Conservation (phyloP, 2,329 filamentous ascomycete species). For the Helotiales sp. region DNA sequence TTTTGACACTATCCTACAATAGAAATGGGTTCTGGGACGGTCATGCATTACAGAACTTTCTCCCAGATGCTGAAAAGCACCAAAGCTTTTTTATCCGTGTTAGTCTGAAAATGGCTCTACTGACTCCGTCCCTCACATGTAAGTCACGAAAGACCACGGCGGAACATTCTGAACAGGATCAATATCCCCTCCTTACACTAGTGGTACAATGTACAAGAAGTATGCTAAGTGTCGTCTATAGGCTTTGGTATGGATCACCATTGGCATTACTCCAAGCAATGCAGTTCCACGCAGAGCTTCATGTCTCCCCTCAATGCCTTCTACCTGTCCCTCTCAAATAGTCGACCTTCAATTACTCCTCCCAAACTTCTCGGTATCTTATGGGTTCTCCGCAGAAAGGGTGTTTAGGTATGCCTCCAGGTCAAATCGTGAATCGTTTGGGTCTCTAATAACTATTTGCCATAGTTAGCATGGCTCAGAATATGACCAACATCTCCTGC, state of each 20-base stretch:
- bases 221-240: constrained; percentile 36
- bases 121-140: neutral
- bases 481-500: neutral
- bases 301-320: constrained; percentile 19
- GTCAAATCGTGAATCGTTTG: constrained; percentile 87
- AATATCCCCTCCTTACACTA: constrained; percentile 23
- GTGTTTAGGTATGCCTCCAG: constrained; percentile 79
- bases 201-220: constrained; percentile 39
- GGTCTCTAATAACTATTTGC: constrained; percentile 67
- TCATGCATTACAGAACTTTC: no score
- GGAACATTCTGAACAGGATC: neutral
- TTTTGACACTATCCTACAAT: no score
- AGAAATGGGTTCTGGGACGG: no score
- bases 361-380: constrained; percentile 11
- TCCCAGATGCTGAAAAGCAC: no score
- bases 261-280: constrained; percentile 26
- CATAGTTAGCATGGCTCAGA: neutral
- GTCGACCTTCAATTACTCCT: neutral
- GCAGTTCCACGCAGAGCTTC: constrained; percentile 14
- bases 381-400: constrained; percentile 48
- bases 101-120: no score
- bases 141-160: neutral
- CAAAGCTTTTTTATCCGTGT: no score
- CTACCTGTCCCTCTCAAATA: constrained; percentile 25
- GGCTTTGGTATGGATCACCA: constrained; percentile 33